A percentile compares a stretch with the other conserved stretches of the same genome.
Evolutionary conservation across 2,329 filamentous ascomycete species (phyloP).

Genomic region (Pseudodiploospora longispora): DNA sequence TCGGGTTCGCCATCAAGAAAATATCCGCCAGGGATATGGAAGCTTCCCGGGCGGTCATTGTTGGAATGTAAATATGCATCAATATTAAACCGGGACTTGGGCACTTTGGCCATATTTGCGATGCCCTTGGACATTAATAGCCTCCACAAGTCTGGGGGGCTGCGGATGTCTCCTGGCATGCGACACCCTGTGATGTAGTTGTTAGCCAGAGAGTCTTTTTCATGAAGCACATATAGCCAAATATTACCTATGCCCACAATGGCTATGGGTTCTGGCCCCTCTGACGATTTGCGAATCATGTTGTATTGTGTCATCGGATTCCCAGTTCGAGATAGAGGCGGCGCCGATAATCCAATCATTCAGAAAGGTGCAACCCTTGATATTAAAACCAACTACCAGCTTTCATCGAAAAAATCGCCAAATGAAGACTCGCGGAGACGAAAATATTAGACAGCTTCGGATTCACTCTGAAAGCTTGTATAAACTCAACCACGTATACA

Average conservation of each 20-base stretch:
- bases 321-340: too few species aligned
- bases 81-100: slow-evolving; percentile 17
- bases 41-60: slow-evolving; percentile 15
- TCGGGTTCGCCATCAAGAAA: slow-evolving; percentile 19
- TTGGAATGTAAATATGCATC: slow-evolving; percentile 24
- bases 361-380: too few species aligned
- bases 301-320: too few species aligned
- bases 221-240: too few species aligned
- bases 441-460: too few species aligned
- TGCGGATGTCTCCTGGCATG: slow-evolving; percentile 10
- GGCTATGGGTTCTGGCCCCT: slow-evolving; percentile 11
- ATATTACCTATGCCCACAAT: slow-evolving; percentile 11
- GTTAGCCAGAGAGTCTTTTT: background rate
- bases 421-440: too few species aligned
- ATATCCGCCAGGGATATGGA: slow-evolving; percentile 15
- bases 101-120: slow-evolving; percentile 4
- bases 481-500: too few species aligned
- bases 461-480: too few species aligned
- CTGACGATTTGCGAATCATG: background rate
- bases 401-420: too few species aligned
- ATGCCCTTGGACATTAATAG: slow-evolving; percentile 6
- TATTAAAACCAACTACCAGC: too few species aligned
- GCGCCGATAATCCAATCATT: too few species aligned
- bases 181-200: slow-evolving; percentile 8
- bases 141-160: slow-evolving; percentile 12